Evolutionary conservation across 106 monocot species (phyloP), one percentile per base, ranked within the genome.

Genomic region (Dendrobium catenatum): DNA sequence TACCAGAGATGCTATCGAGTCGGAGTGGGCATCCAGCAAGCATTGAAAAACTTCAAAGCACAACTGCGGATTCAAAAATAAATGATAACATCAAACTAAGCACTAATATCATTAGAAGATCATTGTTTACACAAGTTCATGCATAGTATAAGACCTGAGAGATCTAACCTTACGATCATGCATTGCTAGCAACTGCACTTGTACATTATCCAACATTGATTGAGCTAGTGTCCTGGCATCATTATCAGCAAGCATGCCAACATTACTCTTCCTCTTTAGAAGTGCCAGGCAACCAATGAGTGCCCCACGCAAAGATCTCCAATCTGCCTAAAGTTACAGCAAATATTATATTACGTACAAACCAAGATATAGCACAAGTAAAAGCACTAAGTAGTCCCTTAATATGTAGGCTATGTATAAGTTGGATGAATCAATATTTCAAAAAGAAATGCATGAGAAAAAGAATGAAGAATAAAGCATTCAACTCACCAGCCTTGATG

Each of bases 221-320:
- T 90, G 22, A 78, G 88, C 84, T 79, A 99, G 88, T 77, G 41
- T 77, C 78, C 72, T 84, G 20, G 90, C 91, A 80, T 99, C 95
- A 80, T 20, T 84, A 29, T 64, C 86, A 59, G 79, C 42, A 66
- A 95, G 86, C 77, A 77, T 87, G 76, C 91, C 90, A 80, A 82
- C 80, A 83, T 68, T 80, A 55, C 72, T 79, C 81, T 87, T 93
- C 80, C 99, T 95, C 72, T 80, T 86, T 82, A 99, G 77, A 81
- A 99, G 81, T 76, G 95, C 87, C 76, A 89, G 80, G 87, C 99
- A 99, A 82, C 99, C 99, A 77, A 90, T 79, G 68, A 99, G 93
- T 68, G 91, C 89, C 47, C 99, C 99, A 80, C 46, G 91, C 47
- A 99, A 75, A 22, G 90, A 91, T 82, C 90, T 91, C 99, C 99